Evolutionary conservation across 1,284 basidiomycete genomes (phyloP).

Genomic region (Microbotryum lychnidis-dioicae): DNA sequence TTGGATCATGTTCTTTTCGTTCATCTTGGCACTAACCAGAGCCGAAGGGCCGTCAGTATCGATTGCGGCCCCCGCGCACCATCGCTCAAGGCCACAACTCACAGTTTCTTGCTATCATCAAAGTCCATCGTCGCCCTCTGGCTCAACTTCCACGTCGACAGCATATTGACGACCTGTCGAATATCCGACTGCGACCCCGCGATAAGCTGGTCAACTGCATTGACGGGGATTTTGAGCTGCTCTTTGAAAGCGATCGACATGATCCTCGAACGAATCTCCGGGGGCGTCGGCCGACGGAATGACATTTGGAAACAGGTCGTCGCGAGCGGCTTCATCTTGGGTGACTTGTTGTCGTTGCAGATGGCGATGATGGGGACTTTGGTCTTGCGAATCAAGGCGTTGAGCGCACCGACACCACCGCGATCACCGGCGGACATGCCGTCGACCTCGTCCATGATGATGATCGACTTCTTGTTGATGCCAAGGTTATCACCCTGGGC

Average conservation of each 20-base stretch:
- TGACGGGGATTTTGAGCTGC: slow-evolving; percentile 80
- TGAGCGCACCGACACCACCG: slow-evolving; percentile 88
- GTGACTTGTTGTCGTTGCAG: slow-evolving; percentile 77
- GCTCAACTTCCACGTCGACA: slow-evolving; percentile 88
- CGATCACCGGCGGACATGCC: slow-evolving; percentile 98
- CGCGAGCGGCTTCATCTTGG: slow-evolving; percentile 83
- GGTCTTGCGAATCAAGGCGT: slow-evolving; percentile 85
- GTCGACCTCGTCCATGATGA: slow-evolving; percentile 99
- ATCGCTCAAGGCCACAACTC: slow-evolving; percentile 37
- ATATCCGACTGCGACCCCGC: slow-evolving; percentile 86
- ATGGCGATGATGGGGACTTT: slow-evolving; percentile 98
- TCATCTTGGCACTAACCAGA: slow-evolving; percentile 60
- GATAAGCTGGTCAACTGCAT: slow-evolving; percentile 87
- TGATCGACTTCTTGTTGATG: slow-evolving; percentile 69
- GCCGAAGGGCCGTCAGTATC: background rate
- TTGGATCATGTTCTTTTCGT: slow-evolving; percentile 85
- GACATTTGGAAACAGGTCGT: slow-evolving; percentile 64
- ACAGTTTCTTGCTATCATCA: slow-evolving; percentile 84
- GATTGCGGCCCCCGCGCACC: too few species aligned
- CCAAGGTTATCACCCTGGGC: slow-evolving; percentile 51
- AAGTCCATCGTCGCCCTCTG: slow-evolving; percentile 63
- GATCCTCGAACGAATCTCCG: slow-evolving; percentile 70
- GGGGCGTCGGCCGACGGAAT: slow-evolving; percentile 68
- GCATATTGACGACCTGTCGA: slow-evolving; percentile 92
- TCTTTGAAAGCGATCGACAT: slow-evolving; percentile 85